Base-by-base conservation (phyloP, 176 grass and related monocot genomes). In the Microstegium vimineum region DNA sequence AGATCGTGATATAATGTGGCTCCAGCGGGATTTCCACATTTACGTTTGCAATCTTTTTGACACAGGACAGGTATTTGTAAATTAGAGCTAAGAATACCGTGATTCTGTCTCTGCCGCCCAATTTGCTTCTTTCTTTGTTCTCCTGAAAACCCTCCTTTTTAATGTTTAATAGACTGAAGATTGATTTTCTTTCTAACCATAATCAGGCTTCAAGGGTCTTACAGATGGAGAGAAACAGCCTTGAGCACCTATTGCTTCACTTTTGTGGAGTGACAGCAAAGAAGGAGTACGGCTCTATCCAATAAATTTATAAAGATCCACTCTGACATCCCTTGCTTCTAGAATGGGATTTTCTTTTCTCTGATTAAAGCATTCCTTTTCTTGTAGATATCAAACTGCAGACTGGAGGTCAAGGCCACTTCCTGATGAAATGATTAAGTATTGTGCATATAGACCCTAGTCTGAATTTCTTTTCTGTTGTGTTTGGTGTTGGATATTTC, bases 1-100 rank as follows among this genome's bases (percentile, higher is more conserved):
- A 13, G 93, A 98, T 90, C 96, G 90, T 90, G 96, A 98, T 79
- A 98, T 98, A 72, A 52, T 95, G 60, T 94, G 95, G 95, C 89
- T 94, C 30, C 92, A 98, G 77, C 81, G 91, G 69, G 96, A 98
- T 67, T 98, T 98, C 85, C 84, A 86, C 81, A 86, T 95, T 61
- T 98, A 98, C 32, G 85, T 98, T 30, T 94, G 90, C 85, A 95
- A 95, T 86, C 90, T 98, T 77, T 95, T 98, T 74, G 93, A 98
- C 74, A 98, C 93, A n/a, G 96, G 96, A 67, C 96, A 93, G 93
- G 93, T 98, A 57, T 86, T 13, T 76, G 26, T 62, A 78, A 81
- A 81, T n/a, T 60, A 85, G 26, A 22, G n/a, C 65, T 33, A 30
- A 28, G 52, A 57, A 62, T 59, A 45, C 62, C n/a, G 62, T 65